Evolutionary conservation across 345 rosid species (phyloP).

Genomic region (Mangifera indica): DNA sequence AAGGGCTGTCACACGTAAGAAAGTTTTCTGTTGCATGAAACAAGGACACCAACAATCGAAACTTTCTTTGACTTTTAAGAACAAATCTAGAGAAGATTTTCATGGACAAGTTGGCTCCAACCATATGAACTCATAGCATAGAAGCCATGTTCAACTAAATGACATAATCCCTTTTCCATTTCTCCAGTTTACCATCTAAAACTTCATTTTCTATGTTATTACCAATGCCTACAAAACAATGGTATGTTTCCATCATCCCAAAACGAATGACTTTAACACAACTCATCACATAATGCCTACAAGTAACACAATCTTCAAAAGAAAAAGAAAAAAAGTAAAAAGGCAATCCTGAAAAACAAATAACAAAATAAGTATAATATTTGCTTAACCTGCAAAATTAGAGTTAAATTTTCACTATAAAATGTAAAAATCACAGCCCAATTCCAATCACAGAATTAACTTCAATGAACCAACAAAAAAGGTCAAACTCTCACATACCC

Average conservation of each 20-base stretch:
- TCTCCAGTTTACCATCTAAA: neutral
- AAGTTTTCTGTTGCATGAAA: neutral
- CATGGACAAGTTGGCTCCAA: neutral
- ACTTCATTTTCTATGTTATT: neutral
- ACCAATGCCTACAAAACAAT: too few relatives aligned
- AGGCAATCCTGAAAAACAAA: neutral
- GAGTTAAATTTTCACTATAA: too few relatives aligned
- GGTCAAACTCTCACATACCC: slow-evolving; percentile 28
- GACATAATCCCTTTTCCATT: neutral
- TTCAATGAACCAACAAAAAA: slow-evolving; percentile 4
- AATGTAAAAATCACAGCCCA: neutral
- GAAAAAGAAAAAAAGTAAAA: too few relatives aligned
- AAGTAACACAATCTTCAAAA: too few relatives aligned
- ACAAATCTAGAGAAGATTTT: neutral
- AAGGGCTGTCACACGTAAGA: neutral
- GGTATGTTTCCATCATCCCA: neutral
- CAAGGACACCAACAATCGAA: neutral
- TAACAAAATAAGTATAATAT: neutral
- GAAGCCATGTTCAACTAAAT: neutral
- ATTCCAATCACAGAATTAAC: neutral
- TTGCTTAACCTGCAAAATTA: too few relatives aligned
- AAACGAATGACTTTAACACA: neutral
- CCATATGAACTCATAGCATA: neutral
- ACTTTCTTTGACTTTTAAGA: neutral
- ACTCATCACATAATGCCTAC: neutral